Evolutionary conservation across 768 basidiomycete species (phyloP).

Genomic region (Kondoa malvinella): DNA sequence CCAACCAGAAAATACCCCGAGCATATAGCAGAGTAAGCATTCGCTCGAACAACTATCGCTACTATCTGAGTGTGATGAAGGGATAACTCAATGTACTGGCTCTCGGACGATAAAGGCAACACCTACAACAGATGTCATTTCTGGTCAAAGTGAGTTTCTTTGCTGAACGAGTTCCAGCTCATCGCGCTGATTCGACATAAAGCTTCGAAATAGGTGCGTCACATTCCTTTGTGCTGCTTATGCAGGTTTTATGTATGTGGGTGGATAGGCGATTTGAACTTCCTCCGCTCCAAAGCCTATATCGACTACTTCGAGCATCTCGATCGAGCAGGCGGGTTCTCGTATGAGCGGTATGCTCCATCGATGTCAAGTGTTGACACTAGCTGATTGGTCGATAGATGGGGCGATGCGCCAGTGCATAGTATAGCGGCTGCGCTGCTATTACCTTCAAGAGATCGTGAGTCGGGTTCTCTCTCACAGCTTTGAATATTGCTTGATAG

Average conservation of each 20-base stretch:
- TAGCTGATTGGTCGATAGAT: conserved; percentile 40
- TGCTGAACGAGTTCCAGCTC: background rate
- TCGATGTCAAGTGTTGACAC: conserved; percentile 23
- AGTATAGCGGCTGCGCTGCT: conserved; percentile 81
- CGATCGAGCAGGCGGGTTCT: conserved; percentile 66
- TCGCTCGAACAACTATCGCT: background rate
- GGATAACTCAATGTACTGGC: conserved; percentile 53
- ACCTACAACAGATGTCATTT: conserved; percentile 57
- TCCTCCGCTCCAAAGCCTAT: conserved; percentile 73
- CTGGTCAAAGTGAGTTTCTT: conserved; percentile 7
- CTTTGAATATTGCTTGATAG: background rate
- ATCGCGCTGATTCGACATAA: conserved; percentile 52
- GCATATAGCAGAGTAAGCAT: conserved; percentile 35
- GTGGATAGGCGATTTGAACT: conserved; percentile 45
- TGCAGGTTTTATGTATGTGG: background rate
- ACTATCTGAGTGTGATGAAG: conserved; percentile 17
- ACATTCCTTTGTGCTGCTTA: too few species aligned
- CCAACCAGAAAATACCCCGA: conserved; percentile 45
- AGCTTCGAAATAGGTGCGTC: conserved; percentile 60
- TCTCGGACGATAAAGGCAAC: conserved; percentile 56
- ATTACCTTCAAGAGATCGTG: conserved; percentile 52
- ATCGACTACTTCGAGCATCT: conserved; percentile 64
- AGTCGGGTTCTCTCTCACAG: background rate
- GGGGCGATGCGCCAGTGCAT: conserved; percentile 88
- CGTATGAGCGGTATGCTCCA: conserved; percentile 42